These are phyloP conservation scores for Ganoderma multipileum DNA, from an alignment of 1,284 basidiomycete genomes.

Conservation along the genomic window DNA sequence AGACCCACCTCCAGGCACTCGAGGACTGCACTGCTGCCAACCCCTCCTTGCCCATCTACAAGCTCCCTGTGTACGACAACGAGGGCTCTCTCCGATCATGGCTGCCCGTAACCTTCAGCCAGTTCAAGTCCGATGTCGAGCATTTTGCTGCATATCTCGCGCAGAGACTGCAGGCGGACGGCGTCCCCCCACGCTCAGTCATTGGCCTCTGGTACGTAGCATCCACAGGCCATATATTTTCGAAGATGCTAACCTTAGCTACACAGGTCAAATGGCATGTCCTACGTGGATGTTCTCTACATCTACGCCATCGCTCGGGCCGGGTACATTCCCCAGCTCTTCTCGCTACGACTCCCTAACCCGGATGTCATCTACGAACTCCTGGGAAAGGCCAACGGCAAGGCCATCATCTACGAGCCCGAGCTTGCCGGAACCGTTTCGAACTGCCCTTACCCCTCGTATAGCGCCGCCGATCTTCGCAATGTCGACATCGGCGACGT, in stretches of 20 bases:
- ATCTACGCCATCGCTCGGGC: conserved; percentile 75
- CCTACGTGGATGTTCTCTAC: conserved; percentile 69
- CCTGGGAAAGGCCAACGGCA: conserved; percentile 58
- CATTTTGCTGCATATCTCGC: conserved; percentile 61
- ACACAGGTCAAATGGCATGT: conserved; percentile 67
- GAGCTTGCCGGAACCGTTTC: conserved; percentile 47
- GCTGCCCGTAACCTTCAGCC: conserved; percentile 55
- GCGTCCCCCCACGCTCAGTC: conserved; percentile 59
- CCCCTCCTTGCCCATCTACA: conserved; percentile 54
- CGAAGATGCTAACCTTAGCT: background rate
- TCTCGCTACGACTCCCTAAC: conserved; percentile 73
- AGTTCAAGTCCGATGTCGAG: conserved; percentile 62
- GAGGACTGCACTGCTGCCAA: conserved; percentile 50
- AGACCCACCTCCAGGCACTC: conserved; percentile 57
- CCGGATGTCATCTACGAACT: conserved; percentile 71
- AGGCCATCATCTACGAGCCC: conserved; percentile 64
- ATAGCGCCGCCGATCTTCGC: conserved; percentile 49
- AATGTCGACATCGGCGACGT: conserved; percentile 37
- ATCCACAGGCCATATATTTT: background rate
- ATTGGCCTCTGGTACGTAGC: conserved; percentile 66
- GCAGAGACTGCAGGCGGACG: conserved; percentile 46
- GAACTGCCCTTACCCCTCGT: conserved; percentile 53
- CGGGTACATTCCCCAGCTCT: conserved; percentile 74
- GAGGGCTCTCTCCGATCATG: conserved; percentile 48
- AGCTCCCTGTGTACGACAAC: conserved; percentile 49